A percentile compares a stretch with the other conserved stretches of the same genome.
phyloP scores from a whole-genome alignment of 192 early-diverging fungal species.

The Backusella macrospora region DNA sequence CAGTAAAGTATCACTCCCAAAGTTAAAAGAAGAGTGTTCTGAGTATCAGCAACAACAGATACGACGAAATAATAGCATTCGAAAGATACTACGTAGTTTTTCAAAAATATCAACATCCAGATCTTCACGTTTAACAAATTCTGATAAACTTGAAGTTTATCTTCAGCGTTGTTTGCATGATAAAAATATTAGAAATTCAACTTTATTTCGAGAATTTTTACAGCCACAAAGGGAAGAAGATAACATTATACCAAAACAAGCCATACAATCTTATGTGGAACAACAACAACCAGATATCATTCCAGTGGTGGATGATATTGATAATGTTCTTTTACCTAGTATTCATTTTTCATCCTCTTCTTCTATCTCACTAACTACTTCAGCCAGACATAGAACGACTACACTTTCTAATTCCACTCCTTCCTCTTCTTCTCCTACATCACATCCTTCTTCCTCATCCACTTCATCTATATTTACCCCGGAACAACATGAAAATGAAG shows the following conservation, averaged over 20 bases:
- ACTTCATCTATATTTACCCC: neutral
- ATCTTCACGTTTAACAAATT: slow-evolving; percentile 12
- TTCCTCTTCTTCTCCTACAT: neutral
- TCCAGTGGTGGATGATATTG: neutral
- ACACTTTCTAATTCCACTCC: neutral
- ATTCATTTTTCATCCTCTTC: neutral
- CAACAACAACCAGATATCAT: neutral
- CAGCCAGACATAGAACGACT: neutral
- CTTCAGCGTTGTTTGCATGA: slow-evolving; percentile 7
- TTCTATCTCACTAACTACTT: neutral
- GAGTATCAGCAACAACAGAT: neutral
- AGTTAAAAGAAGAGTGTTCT: slow-evolving; percentile 22
- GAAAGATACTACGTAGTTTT: slow-evolving; percentile 18
- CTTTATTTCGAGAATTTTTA: slow-evolving; percentile 50
- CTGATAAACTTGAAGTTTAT: slow-evolving; percentile 22
- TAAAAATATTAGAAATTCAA: slow-evolving; percentile 25
- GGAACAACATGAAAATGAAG: neutral
- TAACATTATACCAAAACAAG: slow-evolving; percentile 18
- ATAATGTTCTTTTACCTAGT: neutral
- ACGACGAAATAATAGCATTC: neutral
- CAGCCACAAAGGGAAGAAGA: slow-evolving; percentile 52
- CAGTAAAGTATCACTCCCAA: slow-evolving; percentile 28
- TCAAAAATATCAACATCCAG: slow-evolving; percentile 2
- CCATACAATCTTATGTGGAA: slow-evolving; percentile 6
- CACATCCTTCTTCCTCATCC: neutral